Base-by-base conservation (phyloP, 345 rosid species). In the Eutrema japonicum region DNA sequence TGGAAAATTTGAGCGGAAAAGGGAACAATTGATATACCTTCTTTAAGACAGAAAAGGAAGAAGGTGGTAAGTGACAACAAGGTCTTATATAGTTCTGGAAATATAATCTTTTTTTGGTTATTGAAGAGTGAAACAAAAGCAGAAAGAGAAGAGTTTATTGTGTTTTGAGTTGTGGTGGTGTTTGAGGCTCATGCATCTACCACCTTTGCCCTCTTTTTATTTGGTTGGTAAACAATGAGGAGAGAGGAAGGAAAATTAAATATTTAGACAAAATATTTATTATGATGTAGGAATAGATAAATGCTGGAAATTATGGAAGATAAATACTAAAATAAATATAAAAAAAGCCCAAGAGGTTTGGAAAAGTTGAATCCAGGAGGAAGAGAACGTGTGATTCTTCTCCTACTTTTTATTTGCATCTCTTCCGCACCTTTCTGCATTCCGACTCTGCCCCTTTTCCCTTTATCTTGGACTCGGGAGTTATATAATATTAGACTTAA, bases 151-250 rank as follows among this genome's bases (percentile, higher is more conserved):
- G 47, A 49, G 45, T 41, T 64, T 10, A 66, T 22, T 62, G 57
- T 57, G 77, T 58, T 27, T 41, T 48, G 36, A 38, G 60, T 29
- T 63, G 78, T 63, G 75, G 75, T 74, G 65, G 83, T 71, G 85
- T 76, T 47, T 70, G 71, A 64, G 67, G 78, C 82, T 87, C 89
- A 87, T 88, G 92, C 88, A 87, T 89, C 91, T 79, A 86, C 96
- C 91, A 89, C 91, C 91, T 80, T 81, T 62, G 79, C 32, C 68
- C 68, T 16, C 48, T 41, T 71, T 52, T 60, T 66, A 64, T 77
- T 77, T 71, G 77, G 81, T 71, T 71, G 81, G 77, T 72, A 77
- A 77, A 77, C 72, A 72, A 66, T 76, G 26, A 47, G 49, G 40
- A 55, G 66, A 70, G 42, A 45, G 18, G 55, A 59, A 22, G 48